These are phyloP conservation scores for Austroboletus novae-zelandiae DNA, from an alignment of 1,284 basidiomycete genomes.

Conservation along the genomic window DNA sequence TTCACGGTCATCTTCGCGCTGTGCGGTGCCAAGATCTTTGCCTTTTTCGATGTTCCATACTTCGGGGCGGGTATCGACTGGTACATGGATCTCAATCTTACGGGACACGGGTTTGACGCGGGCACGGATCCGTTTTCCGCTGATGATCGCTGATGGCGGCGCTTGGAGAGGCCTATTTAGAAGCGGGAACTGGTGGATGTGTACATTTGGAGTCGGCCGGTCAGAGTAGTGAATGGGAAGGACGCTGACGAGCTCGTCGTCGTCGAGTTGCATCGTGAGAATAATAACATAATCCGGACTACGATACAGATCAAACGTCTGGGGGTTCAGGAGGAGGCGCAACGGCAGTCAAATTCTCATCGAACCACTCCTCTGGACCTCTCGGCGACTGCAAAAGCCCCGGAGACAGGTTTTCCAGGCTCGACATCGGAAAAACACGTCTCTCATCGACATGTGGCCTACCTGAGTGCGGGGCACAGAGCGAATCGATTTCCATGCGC, in stretches of 20 bases:
- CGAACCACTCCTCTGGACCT: slow-evolving; percentile 3
- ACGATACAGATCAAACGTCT: background rate
- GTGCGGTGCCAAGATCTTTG: slow-evolving; percentile 60
- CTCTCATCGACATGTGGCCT: background rate
- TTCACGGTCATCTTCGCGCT: slow-evolving; percentile 68
- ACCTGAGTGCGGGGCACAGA: background rate
- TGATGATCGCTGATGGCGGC: slow-evolving; percentile 66
- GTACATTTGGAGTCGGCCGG: slow-evolving; percentile 56
- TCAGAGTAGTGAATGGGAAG: slow-evolving; percentile 72
- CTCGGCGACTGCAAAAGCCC: background rate
- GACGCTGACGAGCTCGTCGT: slow-evolving; percentile 58
- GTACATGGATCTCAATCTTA: slow-evolving; percentile 72
- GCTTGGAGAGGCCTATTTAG: slow-evolving; percentile 67
- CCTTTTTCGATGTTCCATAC: slow-evolving; percentile 74
- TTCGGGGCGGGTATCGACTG: slow-evolving; percentile 69
- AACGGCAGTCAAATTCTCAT: slow-evolving; percentile 1
- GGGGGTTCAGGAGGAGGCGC: slow-evolving; percentile 5
- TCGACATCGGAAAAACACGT: background rate
- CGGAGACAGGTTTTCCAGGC: slow-evolving; percentile 1
- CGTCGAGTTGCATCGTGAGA: slow-evolving; percentile 27
- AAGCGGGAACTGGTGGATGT: slow-evolving; percentile 77
- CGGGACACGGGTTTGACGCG: slow-evolving; percentile 62
- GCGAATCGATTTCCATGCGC: slow-evolving; percentile 8
- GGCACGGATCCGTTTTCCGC: slow-evolving; percentile 73
- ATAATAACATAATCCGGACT: background rate